phyloP scores from a whole-genome alignment of 176 grass and related monocot species.

The Ampelocalamus luodianensis region DNA sequence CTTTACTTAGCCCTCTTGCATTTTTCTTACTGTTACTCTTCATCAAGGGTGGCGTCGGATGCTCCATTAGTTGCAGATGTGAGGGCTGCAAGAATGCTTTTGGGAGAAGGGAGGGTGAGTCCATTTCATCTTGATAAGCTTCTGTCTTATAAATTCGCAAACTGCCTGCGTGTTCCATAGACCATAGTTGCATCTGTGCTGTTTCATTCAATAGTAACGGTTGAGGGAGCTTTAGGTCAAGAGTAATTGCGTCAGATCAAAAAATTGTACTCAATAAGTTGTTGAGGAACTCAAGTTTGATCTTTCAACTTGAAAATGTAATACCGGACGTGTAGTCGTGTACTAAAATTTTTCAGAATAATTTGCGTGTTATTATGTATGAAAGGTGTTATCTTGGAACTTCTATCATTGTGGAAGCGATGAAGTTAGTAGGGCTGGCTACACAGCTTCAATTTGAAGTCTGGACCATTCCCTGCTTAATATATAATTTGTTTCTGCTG shows the following conservation, averaged over 20 bases:
- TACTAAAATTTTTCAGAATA: conserved; percentile 4
- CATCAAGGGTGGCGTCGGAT: conserved; percentile 87
- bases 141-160: background rate
- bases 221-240: conserved; percentile 25
- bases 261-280: background rate
- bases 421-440: background rate
- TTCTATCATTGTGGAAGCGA: background rate
- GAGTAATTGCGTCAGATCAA: conserved; percentile 21
- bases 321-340: background rate
- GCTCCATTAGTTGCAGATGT: conserved; percentile 88
- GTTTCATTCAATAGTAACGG: conserved; percentile 9
- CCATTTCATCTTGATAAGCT: conserved; percentile 39
- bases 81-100: conserved; percentile 95
- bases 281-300: background rate
- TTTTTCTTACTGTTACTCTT: conserved; percentile 51
- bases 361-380: conserved; percentile 6
- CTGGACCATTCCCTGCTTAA: background rate
- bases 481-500: conserved; percentile 25
- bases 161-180: conserved; percentile 31
- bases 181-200: conserved; percentile 26
- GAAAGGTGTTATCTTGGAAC: conserved; percentile 21
- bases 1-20: conserved; percentile 24
- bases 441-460: conserved; percentile 28
- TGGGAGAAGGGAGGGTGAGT: conserved; percentile 87
- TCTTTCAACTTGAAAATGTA: conserved; percentile 25